A percentile compares a stretch with the other conserved stretches of the same genome.
These are phyloP conservation scores for Ascochyta lentis DNA, from an alignment of 2,329 filamentous ascomycete genomes.

Conservation along the genomic window DNA sequence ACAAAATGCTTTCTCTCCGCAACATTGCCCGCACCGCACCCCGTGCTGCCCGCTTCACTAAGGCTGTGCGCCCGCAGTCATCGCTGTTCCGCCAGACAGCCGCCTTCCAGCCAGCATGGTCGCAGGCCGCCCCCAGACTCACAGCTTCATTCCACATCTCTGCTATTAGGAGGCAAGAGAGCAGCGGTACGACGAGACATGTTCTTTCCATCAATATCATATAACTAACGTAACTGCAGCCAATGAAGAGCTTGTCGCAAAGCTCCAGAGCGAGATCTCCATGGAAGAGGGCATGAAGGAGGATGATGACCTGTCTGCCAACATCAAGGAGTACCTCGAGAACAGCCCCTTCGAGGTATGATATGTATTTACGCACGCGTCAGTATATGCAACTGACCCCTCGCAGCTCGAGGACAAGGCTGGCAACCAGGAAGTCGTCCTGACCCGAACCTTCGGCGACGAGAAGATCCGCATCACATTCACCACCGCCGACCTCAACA, in stretches of 20 bases:
- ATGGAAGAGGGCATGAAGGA: constrained; percentile 82
- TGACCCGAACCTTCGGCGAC: constrained; percentile 82
- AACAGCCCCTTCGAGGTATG: constrained; percentile 80
- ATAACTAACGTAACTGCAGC: constrained; percentile 31
- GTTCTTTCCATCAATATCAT: background rate
- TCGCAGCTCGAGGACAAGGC: constrained; percentile 71
- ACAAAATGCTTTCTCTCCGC: constrained; percentile 55
- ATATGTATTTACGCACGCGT: background rate
- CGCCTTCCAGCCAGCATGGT: constrained; percentile 45
- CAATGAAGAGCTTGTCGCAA: constrained; percentile 82
- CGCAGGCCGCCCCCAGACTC: constrained; percentile 40
- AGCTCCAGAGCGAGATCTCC: constrained; percentile 67
- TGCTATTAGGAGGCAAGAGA: constrained; percentile 44
- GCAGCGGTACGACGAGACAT: constrained; percentile 26
- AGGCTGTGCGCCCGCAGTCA: constrained; percentile 46
- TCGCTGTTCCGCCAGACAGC: constrained; percentile 44
- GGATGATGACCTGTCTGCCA: constrained; percentile 73
- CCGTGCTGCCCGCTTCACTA: constrained; percentile 51
- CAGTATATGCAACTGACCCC: constrained; percentile 7
- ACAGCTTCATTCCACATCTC: constrained; percentile 54
- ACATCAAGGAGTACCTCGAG: constrained; percentile 86
- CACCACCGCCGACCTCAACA: constrained; percentile 81
- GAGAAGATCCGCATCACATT: constrained; percentile 90
- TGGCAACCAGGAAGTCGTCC: constrained; percentile 85
- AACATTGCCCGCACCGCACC: constrained; percentile 55